Conservation (phyloP, 345 rosid genomes). For the Salix suchowensis region DNA sequence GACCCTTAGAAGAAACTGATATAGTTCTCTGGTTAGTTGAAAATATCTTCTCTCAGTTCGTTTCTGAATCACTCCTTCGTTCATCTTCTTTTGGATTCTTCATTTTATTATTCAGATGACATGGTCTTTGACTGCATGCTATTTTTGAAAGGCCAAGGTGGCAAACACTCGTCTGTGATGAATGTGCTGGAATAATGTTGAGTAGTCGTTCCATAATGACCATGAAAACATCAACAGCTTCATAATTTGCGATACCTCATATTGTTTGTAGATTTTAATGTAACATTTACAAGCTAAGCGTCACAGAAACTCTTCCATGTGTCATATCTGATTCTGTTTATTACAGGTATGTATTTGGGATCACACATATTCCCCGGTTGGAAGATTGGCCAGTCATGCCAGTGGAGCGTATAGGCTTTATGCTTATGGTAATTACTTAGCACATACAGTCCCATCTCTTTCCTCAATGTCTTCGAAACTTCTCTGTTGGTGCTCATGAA, state of each 20-base stretch:
- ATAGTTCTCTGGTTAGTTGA: constrained; percentile 71
- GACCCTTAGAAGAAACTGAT: constrained; percentile 72
- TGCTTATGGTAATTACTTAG: constrained; percentile 54
- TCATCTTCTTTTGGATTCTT: not conserved
- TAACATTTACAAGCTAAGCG: not conserved
- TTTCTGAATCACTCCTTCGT: not conserved
- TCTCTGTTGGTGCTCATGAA: not conserved
- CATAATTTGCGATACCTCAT: not conserved
- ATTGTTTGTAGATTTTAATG: not conserved
- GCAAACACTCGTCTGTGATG: not conserved
- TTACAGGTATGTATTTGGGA: constrained; percentile 83
- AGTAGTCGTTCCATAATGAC: not conserved
- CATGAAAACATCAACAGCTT: not conserved
- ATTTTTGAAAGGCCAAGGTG: not conserved
- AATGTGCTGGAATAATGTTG: not conserved
- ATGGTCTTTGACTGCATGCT: not conserved
- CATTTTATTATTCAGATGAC: not conserved
- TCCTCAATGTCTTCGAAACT: not conserved
- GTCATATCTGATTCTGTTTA: not conserved
- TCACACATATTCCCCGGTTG: constrained; percentile 80
- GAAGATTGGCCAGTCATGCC: constrained; percentile 99
- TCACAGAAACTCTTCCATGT: not conserved
- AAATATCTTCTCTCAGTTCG: not conserved
- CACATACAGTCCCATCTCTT: not conserved
- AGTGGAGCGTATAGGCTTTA: constrained; percentile 76